Base-by-base conservation (phyloP, 2,329 filamentous ascomycete genomes). In the Phoma sp. region DNA sequence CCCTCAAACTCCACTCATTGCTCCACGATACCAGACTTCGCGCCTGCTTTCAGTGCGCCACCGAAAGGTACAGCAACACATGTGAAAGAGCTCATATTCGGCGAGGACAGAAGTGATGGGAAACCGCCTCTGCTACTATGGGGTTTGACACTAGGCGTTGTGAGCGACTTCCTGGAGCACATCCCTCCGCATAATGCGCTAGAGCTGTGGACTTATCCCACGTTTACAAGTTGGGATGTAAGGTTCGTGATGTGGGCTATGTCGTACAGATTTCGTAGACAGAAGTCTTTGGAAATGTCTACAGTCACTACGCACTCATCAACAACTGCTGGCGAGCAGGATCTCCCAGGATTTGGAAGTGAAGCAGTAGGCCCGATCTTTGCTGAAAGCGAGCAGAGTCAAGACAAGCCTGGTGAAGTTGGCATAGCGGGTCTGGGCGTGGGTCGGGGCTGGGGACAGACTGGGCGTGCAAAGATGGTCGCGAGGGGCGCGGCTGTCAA, bases 131-230 rank as follows among this genome's bases (percentile, higher is more conserved):
- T 89, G 1, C 72, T 89, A 9, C 81, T 89, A 1, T 90, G 87
- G 87, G 87, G 87, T 0, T 70, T 90, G 30, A 89, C 87, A 0
- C 76, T 89, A 1, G 87, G 86, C 4, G 83, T 90, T 29, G 72
- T 89, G 35, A 84, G 84, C 13, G 87, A 90, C 70, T 86, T 89
- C 59, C 78, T 89, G 23, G 86, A 89, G 59, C 80, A 88, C 65
- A 73, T 89, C 4, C 86, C 86, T n/a, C 85, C 86, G 1, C 77
- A 83, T 58, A 84, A 83, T 47, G 82, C 85, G 2, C 79, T 89
- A 4, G 75, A 82, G 30, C 70, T 88, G 24, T 89, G 87, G 86
- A 82, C 81, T 27, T 89, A 88, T 64, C 87, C 87, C 0, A 89
- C 85, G 1, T 89, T 89, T 66, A 88, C 86, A 0, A 79, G 83